Percentiles rank a stretch among this genome's conserved stretches.
phyloP scores from a whole-genome alignment of 495 filamentous ascomycete genomes.

The Podospora conica region DNA sequence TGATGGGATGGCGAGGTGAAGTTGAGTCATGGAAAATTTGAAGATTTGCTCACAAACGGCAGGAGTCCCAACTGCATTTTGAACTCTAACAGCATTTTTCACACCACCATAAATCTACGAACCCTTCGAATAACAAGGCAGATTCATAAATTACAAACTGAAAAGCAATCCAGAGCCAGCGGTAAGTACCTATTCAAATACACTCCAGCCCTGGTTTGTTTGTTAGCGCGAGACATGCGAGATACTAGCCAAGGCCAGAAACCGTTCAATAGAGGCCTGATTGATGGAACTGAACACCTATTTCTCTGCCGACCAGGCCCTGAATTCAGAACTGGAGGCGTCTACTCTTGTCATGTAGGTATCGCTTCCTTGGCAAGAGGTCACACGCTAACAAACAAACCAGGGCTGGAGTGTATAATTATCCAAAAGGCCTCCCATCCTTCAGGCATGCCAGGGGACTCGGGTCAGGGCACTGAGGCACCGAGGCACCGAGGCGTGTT shows the following conservation, averaged over 20 bases:
- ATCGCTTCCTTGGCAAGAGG: too few species aligned
- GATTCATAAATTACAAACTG: too few species aligned
- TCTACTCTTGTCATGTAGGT: too few species aligned
- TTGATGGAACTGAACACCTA: too few species aligned
- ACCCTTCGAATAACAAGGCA: neutral
- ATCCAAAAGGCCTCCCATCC: neutral
- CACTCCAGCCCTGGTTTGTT: too few species aligned
- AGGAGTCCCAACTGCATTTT: neutral
- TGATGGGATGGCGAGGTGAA: neutral
- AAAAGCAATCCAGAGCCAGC: neutral
- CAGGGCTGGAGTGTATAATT: too few species aligned
- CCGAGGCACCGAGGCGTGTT: neutral
- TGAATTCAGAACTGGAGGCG: too few species aligned
- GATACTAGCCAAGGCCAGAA: too few species aligned
- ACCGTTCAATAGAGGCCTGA: too few species aligned
- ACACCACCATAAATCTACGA: neutral
- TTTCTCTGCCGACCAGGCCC: too few species aligned
- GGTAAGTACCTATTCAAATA: neutral
- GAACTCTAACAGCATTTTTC: neutral
- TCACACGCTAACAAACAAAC: too few species aligned
- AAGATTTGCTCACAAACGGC: neutral
- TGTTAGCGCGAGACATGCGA: too few species aligned
- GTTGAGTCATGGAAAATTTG: constrained; percentile 23
- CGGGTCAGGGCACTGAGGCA: neutral
- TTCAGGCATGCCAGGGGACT: neutral